Evolutionary conservation across 257 asterid genomes (phyloP).

Genomic region (Solanum infundibuliforme): DNA sequence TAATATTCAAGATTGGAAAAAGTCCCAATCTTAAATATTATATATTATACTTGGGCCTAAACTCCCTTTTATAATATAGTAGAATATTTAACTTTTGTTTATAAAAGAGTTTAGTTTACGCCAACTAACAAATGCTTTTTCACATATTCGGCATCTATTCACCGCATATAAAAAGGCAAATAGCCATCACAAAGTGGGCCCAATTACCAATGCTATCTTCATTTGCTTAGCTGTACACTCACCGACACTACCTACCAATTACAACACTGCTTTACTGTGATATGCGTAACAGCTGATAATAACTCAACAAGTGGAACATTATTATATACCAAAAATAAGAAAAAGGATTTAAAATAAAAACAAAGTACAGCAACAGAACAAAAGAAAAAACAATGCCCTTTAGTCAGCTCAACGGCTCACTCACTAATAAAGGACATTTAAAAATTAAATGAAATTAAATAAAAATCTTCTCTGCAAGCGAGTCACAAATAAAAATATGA

Average conservation of each 20-base stretch:
- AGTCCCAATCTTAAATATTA: too few relatives aligned
- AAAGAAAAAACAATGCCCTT: background rate
- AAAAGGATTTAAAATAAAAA: background rate
- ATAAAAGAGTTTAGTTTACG: too few relatives aligned
- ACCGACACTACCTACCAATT: background rate
- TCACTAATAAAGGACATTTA: background rate
- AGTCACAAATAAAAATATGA: slow-evolving; percentile 12
- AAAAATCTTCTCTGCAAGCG: slow-evolving; percentile 13
- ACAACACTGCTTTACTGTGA: background rate
- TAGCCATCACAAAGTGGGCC: background rate
- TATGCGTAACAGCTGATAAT: background rate
- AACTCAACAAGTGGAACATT: background rate
- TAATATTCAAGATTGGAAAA: too few relatives aligned
- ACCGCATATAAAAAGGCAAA: background rate
- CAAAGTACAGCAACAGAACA: background rate
- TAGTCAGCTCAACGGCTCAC: slow-evolving; percentile 4
- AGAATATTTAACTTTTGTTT: too few relatives aligned
- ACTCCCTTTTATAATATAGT: too few relatives aligned
- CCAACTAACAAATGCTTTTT: background rate
- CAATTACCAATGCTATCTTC: background rate
- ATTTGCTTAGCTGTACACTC: background rate
- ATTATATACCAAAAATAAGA: background rate
- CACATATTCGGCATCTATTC: background rate
- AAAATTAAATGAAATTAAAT: slow-evolving; percentile 10
- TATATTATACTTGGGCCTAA: too few relatives aligned